Conservation (phyloP, 106 monocot genomes). For the Hemerocallis citrina region DNA sequence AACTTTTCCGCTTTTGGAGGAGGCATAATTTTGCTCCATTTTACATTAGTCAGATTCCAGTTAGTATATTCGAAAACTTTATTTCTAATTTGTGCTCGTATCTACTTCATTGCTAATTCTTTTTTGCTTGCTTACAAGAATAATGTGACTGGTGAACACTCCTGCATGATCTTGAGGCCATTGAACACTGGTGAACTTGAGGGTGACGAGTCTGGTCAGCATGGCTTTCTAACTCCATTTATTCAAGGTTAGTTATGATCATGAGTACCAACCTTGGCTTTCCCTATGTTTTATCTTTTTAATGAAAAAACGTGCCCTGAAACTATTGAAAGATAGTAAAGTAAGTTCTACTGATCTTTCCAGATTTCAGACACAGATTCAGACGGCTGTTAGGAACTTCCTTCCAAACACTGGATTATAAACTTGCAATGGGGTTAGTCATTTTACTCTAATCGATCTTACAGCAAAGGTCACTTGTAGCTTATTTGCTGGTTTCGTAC, state of each 20-base stretch:
- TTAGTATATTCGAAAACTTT: conserved; percentile 15
- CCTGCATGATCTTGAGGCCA: conserved; percentile 86
- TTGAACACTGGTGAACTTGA: conserved; percentile 76
- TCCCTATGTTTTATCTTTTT: no score
- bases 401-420: conserved; percentile 61
- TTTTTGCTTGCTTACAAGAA: conserved; percentile 38
- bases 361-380: conserved; percentile 86
- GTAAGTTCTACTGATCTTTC: conserved; percentile 3
- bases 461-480: background rate
- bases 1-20: conserved; percentile 90
- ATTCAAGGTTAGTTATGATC: conserved; percentile 56
- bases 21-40: conserved; percentile 78
- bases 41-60: conserved; percentile 87
- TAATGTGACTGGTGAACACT: conserved; percentile 87
- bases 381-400: conserved; percentile 49
- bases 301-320: no score
- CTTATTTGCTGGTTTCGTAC: background rate
- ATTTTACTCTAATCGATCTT: background rate
- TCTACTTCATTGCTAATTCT: background rate
- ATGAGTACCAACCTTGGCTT: background rate
- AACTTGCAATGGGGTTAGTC: conserved; percentile 82
- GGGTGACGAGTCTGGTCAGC: conserved; percentile 25
- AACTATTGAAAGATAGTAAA: background rate
- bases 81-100: conserved; percentile 3
- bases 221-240: conserved; percentile 78